Base-by-base conservation (phyloP, 2,329 filamentous ascomycete genomes). In the Cadophora malorum region DNA sequence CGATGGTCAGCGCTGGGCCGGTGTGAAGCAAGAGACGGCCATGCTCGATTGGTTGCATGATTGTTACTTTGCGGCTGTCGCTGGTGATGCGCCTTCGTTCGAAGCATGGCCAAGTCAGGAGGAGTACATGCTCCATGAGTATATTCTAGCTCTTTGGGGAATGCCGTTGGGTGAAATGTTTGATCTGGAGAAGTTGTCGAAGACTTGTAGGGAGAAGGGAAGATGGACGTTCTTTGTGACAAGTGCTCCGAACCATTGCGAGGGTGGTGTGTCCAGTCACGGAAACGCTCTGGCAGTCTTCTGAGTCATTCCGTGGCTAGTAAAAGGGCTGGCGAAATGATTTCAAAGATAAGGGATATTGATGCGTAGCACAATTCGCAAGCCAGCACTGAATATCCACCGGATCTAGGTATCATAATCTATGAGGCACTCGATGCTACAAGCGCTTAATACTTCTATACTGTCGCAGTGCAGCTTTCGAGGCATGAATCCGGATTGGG, bases 201-300 rank as follows among this genome's bases (percentile, higher is more conserved):
- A 70, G 58, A 72, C 67, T 3, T 78, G 77, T 64, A 73, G 60
- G 47, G 72, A 74, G 56, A 76, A 75, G 45, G 69, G 69, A 5
- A 72, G 76, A 25, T 78, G 76, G 75, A 74, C 69, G 0, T 78
- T 78, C 66, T 78, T 78, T 55, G 70, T 78, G 21, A 76, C 74
- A 1, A 76, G 74, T 68, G 67, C 74, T 12, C 75, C 75, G 2
- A 71, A 66, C 47, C 69, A 77, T 59, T 83, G 86, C 55, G 83
- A 83, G 6, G 84, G 86, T 2, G 75, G 84, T 1, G 77, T 86
- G 1, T 81, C 79, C 1, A 84, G 81, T 33, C 84, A 83, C 28
- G 81, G 83, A 41, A 85, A 84, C 69, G 82, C 83, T 1, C 53
- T 85, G 12, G 83, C 83, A 2, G 79, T 86, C 45, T 76, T 76